Evolutionary conservation across 345 rosid species (phyloP), one percentile per base, ranked within the genome.

Genomic region (Anastatica hierochuntica): DNA sequence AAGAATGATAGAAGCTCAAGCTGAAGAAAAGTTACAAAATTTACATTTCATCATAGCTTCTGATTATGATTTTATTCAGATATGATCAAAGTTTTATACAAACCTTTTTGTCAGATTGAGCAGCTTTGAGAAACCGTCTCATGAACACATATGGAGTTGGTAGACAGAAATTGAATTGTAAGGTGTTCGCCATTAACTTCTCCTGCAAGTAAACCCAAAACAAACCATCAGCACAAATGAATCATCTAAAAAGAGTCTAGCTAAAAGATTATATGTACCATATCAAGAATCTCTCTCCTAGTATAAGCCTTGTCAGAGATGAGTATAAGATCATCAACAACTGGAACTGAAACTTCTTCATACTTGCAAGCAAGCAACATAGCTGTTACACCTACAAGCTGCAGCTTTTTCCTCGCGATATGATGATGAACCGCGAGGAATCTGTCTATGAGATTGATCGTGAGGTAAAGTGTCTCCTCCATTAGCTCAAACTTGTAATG

Each of bases 341-440:
- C 94, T 0, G 98, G 98, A 58, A 92, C 95, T 14, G 88, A 83
- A 3, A 92, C 97, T 58, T 94, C 99, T 68, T 94, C 99, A 26
- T 88, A 94, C 54, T 94, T 94, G 82, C 97, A 94, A 19, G 97
- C 99, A 37, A 94, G 89, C 10, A 92, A 83, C 95, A 94, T 73
- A 61, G 97, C 92, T 27, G 97, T 85, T 3, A 88, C 85, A 12
- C 97, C 99, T 6, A 94, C 94, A 27, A 88, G 76, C 75, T 94
- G 99, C 16, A 94, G 97, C 68, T 88, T 94, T 79, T 85, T 88
- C 72, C 94, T 88, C 19, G 73, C 76, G 5, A 88, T 55, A 41
- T 63, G 74, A n/a, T 56, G 58, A 53, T 41, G 44, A 51, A 77
- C 66, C 0, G 94, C 82, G 44, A 94, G 71, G 65, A 94, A 94